These are phyloP conservation scores for Fusarium chlamydosporum DNA, from an alignment of 2,329 filamentous ascomycete species.

Conservation along the genomic window DNA sequence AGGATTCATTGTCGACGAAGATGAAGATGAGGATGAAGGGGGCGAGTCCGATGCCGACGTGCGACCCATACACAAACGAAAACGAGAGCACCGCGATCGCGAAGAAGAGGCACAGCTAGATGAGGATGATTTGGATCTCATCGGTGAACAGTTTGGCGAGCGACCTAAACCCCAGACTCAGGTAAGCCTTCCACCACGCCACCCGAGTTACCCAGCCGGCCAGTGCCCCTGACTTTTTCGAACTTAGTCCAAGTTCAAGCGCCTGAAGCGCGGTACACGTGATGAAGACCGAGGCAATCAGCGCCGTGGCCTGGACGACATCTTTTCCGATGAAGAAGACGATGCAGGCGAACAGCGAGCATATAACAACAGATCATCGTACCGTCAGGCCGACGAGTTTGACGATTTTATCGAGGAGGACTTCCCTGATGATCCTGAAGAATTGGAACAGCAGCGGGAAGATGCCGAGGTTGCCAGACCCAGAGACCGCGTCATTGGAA, in stretches of 20 bases:
- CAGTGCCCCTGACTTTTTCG: conserved; percentile 10
- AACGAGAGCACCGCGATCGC: conserved; percentile 81
- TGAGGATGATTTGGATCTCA: conserved; percentile 95
- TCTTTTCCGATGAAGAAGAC: conserved; percentile 96
- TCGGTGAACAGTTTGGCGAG: conserved; percentile 82
- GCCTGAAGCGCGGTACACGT: conserved; percentile 91
- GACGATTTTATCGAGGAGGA: conserved; percentile 98
- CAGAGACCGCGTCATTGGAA: conserved; percentile 76
- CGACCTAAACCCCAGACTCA: conserved; percentile 74
- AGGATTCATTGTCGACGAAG: conserved; percentile 96
- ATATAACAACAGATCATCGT: conserved; percentile 62
- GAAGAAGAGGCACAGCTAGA: conserved; percentile 91
- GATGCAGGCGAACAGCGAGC: conserved; percentile 70
- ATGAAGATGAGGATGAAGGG: conserved; percentile 81
- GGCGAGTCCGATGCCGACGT: conserved; percentile 69
- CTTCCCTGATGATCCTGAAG: conserved; percentile 87
- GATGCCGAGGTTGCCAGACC: conserved; percentile 91
- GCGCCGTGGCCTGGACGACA: conserved; percentile 85
- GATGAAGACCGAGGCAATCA: conserved; percentile 75
- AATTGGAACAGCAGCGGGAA: conserved; percentile 80
- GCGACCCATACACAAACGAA: conserved; percentile 74
- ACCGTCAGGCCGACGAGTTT: conserved; percentile 82
- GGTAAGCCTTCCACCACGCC: conserved; percentile 66
- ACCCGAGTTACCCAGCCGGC: not conserved
- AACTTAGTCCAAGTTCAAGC: conserved; percentile 88